Evolutionary conservation across 345 rosid genomes (phyloP).

Genomic region (Heritiera littoralis): DNA sequence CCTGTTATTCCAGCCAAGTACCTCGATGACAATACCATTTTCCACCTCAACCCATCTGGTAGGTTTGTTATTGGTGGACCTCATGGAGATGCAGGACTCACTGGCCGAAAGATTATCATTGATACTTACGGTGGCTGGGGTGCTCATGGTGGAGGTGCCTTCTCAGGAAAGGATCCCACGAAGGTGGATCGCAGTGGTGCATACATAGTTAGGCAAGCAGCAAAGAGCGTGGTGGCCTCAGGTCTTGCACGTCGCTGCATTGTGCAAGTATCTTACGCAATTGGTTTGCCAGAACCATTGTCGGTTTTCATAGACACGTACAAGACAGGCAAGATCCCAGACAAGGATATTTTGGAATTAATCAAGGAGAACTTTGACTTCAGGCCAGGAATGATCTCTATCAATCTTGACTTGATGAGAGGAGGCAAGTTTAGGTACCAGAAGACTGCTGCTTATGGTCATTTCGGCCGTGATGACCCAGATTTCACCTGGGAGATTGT

Average conservation of each 20-base stretch:
- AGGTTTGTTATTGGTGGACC: constrained; percentile 85
- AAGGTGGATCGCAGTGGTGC: constrained; percentile 86
- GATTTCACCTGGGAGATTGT: constrained; percentile 79
- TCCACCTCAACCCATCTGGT: constrained; percentile 81
- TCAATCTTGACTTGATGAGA: constrained; percentile 72
- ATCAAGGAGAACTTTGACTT: constrained; percentile 69
- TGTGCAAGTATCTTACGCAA: constrained; percentile 77
- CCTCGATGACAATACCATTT: constrained; percentile 73
- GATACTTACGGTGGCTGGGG: constrained; percentile 72
- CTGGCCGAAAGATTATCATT: constrained; percentile 76
- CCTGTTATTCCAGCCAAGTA: constrained; percentile 72
- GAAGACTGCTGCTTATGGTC: constrained; percentile 75
- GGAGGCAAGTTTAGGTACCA: constrained; percentile 76
- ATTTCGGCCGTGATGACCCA: constrained; percentile 71
- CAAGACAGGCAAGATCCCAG: constrained; percentile 59
- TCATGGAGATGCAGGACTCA: constrained; percentile 84
- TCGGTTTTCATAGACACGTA: constrained; percentile 66
- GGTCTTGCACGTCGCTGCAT: constrained; percentile 77
- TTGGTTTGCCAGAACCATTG: constrained; percentile 71
- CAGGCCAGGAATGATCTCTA: constrained; percentile 79
- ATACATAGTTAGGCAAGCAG: constrained; percentile 76
- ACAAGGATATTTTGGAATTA: constrained; percentile 50
- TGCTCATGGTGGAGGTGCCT: constrained; percentile 65
- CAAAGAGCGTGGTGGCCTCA: constrained; percentile 73
- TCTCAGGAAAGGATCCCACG: constrained; percentile 69